phyloP scores from a whole-genome alignment of 257 asterid genomes.

The Cruciata laevipes region DNA sequence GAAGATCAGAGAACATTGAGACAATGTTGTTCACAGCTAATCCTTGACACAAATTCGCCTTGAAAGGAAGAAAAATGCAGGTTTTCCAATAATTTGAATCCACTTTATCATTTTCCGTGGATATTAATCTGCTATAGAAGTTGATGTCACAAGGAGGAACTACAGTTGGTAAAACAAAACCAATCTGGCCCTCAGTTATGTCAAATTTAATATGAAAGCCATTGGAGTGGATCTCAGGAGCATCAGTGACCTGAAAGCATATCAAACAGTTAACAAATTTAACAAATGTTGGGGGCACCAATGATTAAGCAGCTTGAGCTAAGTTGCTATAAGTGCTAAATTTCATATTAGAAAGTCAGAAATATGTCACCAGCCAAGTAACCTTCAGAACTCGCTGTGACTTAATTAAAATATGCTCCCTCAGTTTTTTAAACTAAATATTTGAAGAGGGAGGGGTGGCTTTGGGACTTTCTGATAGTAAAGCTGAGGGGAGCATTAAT shows the following conservation, averaged over 20 bases:
- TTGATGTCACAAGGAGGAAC: constrained; percentile 79
- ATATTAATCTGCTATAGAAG: constrained; percentile 49
- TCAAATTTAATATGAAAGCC: constrained; percentile 72
- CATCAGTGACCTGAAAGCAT: constrained; percentile 11
- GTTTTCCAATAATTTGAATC: constrained; percentile 59
- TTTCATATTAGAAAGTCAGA: neutral
- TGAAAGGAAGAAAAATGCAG: constrained; percentile 89
- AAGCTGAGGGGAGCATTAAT: neutral
- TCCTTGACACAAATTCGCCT: constrained; percentile 13
- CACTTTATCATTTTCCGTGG: constrained; percentile 32
- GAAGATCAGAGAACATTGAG: constrained; percentile 89
- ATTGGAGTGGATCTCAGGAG: constrained; percentile 10
- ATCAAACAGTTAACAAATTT: neutral
- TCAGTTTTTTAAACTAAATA: neutral
- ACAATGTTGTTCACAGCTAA: constrained; percentile 33
- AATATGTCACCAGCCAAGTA: neutral
- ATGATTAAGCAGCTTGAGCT: neutral
- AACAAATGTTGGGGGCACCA: neutral
- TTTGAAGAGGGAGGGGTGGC: neutral
- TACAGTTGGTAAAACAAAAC: constrained; percentile 84
- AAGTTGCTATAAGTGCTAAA: neutral
- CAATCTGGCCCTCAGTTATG: constrained; percentile 84
- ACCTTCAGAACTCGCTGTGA: neutral
- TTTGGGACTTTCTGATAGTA: neutral
- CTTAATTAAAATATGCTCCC: neutral